These are phyloP conservation scores for Dactylellina parvicollis DNA, from an alignment of 2,329 filamentous ascomycete species.

Conservation along the genomic window DNA sequence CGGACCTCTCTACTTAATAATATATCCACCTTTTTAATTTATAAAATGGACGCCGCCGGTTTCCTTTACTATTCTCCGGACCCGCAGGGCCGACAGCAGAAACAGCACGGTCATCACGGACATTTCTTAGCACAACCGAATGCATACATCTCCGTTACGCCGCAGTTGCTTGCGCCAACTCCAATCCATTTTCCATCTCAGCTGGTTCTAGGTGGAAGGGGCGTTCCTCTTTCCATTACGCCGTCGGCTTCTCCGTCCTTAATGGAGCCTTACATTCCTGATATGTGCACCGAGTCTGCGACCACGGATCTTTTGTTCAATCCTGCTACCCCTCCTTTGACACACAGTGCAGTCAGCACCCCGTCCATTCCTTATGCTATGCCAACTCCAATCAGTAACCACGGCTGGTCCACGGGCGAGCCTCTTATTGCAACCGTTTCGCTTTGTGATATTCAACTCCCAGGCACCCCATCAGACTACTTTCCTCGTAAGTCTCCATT, in stretches of 20 bases:
- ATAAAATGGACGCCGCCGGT: slow-evolving; percentile 54
- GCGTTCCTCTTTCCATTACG: slow-evolving; percentile 54
- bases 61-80: slow-evolving; percentile 59
- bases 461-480: slow-evolving; percentile 56
- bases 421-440: slow-evolving; percentile 56
- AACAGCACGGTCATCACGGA: slow-evolving; percentile 56
- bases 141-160: slow-evolving; percentile 55
- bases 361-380: slow-evolving; percentile 53
- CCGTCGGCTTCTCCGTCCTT: slow-evolving; percentile 52
- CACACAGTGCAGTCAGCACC: slow-evolving; percentile 51
- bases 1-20: slow-evolving; percentile 17
- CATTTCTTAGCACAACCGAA: slow-evolving; percentile 58
- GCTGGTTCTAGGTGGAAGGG: slow-evolving; percentile 54
- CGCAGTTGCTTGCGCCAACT: slow-evolving; percentile 53
- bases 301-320: slow-evolving; percentile 52
- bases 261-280: slow-evolving; percentile 50
- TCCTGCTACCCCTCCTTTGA: slow-evolving; percentile 52
- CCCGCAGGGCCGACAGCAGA: slow-evolving; percentile 56
- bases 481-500: slow-evolving; percentile 47
- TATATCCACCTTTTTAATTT: slow-evolving; percentile 41
- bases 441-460: slow-evolving; percentile 57
- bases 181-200: slow-evolving; percentile 53
- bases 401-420: slow-evolving; percentile 51
- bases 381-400: slow-evolving; percentile 51
- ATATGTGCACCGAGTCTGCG: slow-evolving; percentile 52